Evolutionary conservation across 148 eudicot genomes (phyloP).

Genomic region (Hydrangea macrophylla): DNA sequence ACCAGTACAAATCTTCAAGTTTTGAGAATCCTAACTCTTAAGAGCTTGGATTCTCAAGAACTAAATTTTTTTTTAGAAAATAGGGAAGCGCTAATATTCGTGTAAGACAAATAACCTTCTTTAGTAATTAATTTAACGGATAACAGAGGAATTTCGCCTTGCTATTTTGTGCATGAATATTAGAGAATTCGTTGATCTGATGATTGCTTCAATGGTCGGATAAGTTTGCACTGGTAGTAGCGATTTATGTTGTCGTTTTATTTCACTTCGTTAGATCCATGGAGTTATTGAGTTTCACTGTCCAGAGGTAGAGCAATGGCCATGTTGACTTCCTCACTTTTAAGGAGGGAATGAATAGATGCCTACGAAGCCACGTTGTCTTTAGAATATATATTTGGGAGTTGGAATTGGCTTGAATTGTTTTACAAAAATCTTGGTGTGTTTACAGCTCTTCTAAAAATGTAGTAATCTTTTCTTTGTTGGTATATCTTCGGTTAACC

Average conservation of each 20-base stretch:
- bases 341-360: not conserved
- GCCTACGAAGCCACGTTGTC: not conserved
- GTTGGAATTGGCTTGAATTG: not conserved
- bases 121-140: too few species aligned
- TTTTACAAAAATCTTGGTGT: not conserved
- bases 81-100: too few species aligned
- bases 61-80: too few species aligned
- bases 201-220: not conserved
- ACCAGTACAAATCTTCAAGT: too few species aligned
- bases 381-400: not conserved
- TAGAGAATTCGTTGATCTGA: not conserved
- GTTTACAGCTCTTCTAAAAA: not conserved
- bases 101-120: too few species aligned
- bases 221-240: not conserved
- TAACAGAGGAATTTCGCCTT: not conserved
- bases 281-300: not conserved
- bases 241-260: too few species aligned
- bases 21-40: too few species aligned
- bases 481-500: not conserved
- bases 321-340: not conserved
- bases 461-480: not conserved
- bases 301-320: not conserved
- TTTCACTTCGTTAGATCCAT: not conserved
- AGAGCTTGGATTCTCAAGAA: too few species aligned
- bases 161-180: not conserved